A percentile compares a stretch with the other conserved stretches of the same genome.
Conservation (phyloP, 352 stramenopile genomes). For the Phytophthora capsici region DNA sequence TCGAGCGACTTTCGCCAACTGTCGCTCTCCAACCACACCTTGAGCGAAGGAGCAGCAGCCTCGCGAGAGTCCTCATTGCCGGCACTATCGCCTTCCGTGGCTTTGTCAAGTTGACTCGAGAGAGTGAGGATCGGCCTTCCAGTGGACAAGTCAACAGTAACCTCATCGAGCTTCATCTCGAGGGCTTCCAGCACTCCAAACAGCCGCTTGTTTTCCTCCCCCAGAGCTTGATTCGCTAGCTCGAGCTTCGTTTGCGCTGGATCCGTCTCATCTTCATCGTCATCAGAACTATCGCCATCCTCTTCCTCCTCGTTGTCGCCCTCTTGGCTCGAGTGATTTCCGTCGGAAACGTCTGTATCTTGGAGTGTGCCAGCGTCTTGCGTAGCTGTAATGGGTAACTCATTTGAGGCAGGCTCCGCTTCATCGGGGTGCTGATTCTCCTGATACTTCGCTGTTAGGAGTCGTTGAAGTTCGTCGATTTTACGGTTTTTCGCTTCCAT, state of each 20-base stretch:
- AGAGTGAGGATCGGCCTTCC: slow-evolving; percentile 48
- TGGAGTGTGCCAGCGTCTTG: slow-evolving; percentile 24
- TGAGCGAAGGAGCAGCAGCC: slow-evolving; percentile 43
- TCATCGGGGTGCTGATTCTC: slow-evolving; percentile 39
- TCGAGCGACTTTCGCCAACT: slow-evolving; percentile 50
- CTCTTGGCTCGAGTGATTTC: slow-evolving; percentile 33
- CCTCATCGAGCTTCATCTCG: slow-evolving; percentile 55
- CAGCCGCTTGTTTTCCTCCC: slow-evolving; percentile 60
- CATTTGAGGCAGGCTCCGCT: slow-evolving; percentile 1
- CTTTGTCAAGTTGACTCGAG: slow-evolving; percentile 2
- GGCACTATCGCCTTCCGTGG: slow-evolving; percentile 5
- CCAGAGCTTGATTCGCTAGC: slow-evolving; percentile 41
- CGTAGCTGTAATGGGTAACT: neutral
- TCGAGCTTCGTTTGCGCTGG: slow-evolving; percentile 41
- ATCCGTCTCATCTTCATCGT: slow-evolving; percentile 22
- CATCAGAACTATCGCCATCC: slow-evolving; percentile 26
- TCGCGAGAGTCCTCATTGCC: slow-evolving; percentile 7
- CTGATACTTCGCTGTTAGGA: slow-evolving; percentile 51
- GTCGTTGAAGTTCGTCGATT: slow-evolving; percentile 66
- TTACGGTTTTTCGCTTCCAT: slow-evolving; percentile 74
- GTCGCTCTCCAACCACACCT: slow-evolving; percentile 66
- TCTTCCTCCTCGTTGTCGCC: slow-evolving; percentile 38
- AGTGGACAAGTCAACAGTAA: slow-evolving; percentile 47
- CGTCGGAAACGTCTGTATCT: slow-evolving; percentile 28
- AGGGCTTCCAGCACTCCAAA: slow-evolving; percentile 55